Percentiles rank a stretch among this genome's conserved stretches.
Evolutionary conservation across 768 basidiomycete genomes (phyloP).

Genomic region (Panus rudis): DNA sequence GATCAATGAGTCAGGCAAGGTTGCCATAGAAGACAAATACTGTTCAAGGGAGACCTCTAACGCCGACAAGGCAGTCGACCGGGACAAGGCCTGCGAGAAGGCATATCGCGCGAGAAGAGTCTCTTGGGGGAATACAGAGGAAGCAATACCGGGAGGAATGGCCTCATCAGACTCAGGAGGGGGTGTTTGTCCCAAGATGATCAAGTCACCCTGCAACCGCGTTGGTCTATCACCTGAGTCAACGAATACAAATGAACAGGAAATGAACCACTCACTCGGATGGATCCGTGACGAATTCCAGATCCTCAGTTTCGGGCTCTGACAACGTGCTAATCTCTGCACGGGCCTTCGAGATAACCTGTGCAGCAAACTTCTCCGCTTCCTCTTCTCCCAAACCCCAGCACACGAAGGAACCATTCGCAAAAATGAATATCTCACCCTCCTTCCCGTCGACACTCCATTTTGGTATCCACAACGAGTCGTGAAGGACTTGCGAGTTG

Average conservation of each 20-base stretch:
- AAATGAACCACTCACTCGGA: constrained; percentile 55
- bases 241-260: neutral
- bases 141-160: constrained; percentile 36
- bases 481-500: constrained; percentile 56
- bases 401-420: constrained; percentile 82
- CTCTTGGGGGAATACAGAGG: constrained; percentile 52
- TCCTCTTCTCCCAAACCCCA: constrained; percentile 82
- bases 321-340: constrained; percentile 59
- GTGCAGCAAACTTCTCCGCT: constrained; percentile 56
- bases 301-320: constrained; percentile 78
- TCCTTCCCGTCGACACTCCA: constrained; percentile 49
- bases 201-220: constrained; percentile 84
- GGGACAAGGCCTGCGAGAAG: constrained; percentile 84
- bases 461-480: constrained; percentile 73
- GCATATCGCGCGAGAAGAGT: constrained; percentile 85
- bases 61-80: constrained; percentile 81
- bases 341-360: constrained; percentile 49
- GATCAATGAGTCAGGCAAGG: constrained; percentile 68
- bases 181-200: constrained; percentile 72
- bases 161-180: constrained; percentile 48
- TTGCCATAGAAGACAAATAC: constrained; percentile 78
- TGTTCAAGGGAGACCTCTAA: constrained; percentile 80
- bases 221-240: constrained; percentile 50
- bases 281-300: constrained; percentile 90
- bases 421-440: constrained; percentile 86